Conservation (phyloP, 2,329 filamentous ascomycete species). For the Aspergillus costaricaensis region DNA sequence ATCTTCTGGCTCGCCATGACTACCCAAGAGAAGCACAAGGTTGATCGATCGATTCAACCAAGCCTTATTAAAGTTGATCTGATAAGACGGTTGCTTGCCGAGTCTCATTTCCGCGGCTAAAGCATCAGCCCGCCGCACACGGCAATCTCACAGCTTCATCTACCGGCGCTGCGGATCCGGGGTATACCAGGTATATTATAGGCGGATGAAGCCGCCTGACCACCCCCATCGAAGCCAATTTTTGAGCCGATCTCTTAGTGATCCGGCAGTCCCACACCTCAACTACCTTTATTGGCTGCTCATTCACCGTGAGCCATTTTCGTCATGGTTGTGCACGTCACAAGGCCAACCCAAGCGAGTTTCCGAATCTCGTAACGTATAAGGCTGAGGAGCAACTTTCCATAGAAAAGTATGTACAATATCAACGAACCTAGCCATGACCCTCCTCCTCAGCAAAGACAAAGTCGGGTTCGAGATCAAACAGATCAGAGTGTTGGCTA, state of each 20-base stretch:
- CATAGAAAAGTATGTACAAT: neutral
- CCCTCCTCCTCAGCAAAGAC: too few species aligned
- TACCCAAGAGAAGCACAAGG: too few species aligned
- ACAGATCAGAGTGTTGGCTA: neutral
- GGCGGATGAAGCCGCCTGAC: neutral
- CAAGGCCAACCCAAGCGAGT: neutral
- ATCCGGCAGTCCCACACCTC: neutral
- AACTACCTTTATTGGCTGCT: neutral
- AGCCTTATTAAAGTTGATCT: constrained; percentile 3
- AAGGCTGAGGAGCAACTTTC: neutral
- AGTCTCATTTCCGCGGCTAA: neutral
- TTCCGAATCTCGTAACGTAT: neutral
- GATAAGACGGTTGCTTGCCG: neutral
- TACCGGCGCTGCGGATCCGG: neutral
- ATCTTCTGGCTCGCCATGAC: neutral
- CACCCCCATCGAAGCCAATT: neutral
- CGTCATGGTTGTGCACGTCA: neutral
- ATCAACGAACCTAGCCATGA: neutral
- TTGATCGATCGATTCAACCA: neutral
- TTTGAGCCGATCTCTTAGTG: neutral
- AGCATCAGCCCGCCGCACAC: neutral
- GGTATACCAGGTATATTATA: neutral
- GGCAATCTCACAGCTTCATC: neutral
- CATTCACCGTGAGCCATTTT: neutral
- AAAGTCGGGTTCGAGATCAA: too few species aligned